Base-by-base conservation (phyloP, 441 rosid species). In the Lepidium campestre region DNA sequence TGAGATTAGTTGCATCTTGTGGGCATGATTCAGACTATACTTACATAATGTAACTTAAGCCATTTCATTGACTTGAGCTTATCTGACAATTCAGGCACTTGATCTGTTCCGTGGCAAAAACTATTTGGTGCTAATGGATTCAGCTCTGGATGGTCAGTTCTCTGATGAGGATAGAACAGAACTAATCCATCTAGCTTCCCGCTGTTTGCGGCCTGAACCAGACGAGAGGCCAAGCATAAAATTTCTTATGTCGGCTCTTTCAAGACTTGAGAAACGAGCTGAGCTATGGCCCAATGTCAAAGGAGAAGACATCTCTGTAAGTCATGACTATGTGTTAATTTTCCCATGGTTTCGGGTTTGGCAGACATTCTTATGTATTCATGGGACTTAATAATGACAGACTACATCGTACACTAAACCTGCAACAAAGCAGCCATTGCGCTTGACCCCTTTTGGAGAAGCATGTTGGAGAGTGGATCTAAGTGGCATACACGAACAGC, bases 201-300 rank as follows among this genome's bases (percentile, higher is more conserved):
- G 88, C 13, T 85, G 93, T 76, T 80, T 85, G 53, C 83, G 83
- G 73, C 73, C 80, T 72, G 85, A 85, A 78, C 83, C 88, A 80
- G 86, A 84, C 32, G 82, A 85, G 73, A 83, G 90, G 63, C 90
- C 93, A 34, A 82, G 79, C 66, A 76, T 81, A 22, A 87, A 83
- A 78, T 82, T 84, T 64, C 87, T 87, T 48, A 85, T 89, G 65
- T 76, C 78, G 22, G 81, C 93, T 62, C 95, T 93, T 19, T 37
- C 82, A 56, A 83, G 91, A 53, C 96, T 93, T 75, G 96, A 89
- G 75, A 93, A 89, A 65, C 91, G 87, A 72, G 82, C 86, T n/a
- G 95, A 89, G 88, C 93, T 85, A 72, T 68, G 74, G 70, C 74
- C 70, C 7, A 55, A 69, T 10, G 70, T 11, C 74, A 68, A 74